These are phyloP conservation scores for Citrus maxima DNA, from an alignment of 345 rosid genomes.

Conservation along the genomic window DNA sequence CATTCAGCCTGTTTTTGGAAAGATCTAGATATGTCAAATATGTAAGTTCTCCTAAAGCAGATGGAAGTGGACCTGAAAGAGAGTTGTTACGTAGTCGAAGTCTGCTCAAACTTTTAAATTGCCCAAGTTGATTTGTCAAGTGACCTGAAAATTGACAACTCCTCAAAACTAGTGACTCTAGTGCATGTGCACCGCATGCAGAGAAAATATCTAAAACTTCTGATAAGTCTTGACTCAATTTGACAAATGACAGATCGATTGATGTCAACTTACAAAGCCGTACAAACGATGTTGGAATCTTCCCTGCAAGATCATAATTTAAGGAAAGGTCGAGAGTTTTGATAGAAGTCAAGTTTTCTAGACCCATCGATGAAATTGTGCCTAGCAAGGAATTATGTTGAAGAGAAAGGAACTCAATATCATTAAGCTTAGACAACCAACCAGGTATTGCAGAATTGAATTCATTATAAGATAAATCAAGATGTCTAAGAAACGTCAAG, in stretches of 20 bases:
- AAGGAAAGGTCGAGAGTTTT: neutral
- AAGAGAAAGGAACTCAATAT: neutral
- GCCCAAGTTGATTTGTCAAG: neutral
- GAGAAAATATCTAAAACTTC: neutral
- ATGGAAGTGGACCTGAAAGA: neutral
- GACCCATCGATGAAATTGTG: neutral
- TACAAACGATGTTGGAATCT: neutral
- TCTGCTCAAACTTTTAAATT: neutral
- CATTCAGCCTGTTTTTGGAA: neutral
- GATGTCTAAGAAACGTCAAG: neutral
- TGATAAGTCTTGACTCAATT: neutral
- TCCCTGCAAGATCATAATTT: neutral
- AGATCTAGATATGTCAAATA: neutral
- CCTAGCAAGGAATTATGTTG: neutral
- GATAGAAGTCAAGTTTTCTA: neutral
- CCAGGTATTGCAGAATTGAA: neutral
- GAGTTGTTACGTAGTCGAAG: neutral
- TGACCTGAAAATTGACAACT: neutral
- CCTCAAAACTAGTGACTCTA: neutral
- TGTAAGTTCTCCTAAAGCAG: neutral
- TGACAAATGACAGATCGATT: neutral
- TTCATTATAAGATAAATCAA: neutral
- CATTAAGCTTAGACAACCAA: too few species aligned
- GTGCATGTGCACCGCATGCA: neutral
- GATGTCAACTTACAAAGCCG: neutral